Base-by-base conservation (phyloP, 441 rosid species). In the Syzygium malaccense region DNA sequence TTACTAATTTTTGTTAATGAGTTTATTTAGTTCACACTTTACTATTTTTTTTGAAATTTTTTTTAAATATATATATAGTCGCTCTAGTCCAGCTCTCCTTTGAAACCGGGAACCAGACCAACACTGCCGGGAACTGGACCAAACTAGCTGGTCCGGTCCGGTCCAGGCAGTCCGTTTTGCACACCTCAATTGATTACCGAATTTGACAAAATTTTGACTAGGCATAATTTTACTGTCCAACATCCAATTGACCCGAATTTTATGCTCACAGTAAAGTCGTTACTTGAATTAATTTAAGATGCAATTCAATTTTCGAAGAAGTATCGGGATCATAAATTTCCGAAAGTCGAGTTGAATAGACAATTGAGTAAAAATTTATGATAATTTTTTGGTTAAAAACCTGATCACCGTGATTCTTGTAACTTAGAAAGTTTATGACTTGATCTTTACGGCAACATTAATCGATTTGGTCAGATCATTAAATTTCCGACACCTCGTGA, bases 281-380 rank as follows among this genome's bases (percentile, higher is more conserved):
- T 20, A 56, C 23, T 56, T 20, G 58, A 56, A 56, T 66, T 66
- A 32, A 66, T 66, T 32, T 66, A 2, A 66, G 32, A 8, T 18
- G 7, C 37, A 1, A 17, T 66, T 17, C 6, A 18, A 66, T 0
- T 66, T 66, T 66, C 0, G 2, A 64, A 66, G 19, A 66, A 32
- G 45, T 17, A 30, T 66, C 4, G 1, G 0, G 20, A 64, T 15
- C 71, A 15, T 64, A 66, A 6, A 66, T 11, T 32, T 33, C 45
- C 2, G 9, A 66, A 11, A 66, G 17, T 58, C 6, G 17, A 26
- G 17, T 3, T 1, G 7, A 58, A 58, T 58, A 28, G 28, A 58
- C 0, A 0, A 2, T 58, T 17, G 5, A 58, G 17, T 13, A 0
- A 0, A 28, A 58, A 58, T n/a, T 1, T 58, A 0, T 2, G 0